Evolutionary conservation across 805 yeast genomes (phyloP), one percentile per base, ranked within the genome.

Genomic region (Novakomyces olei): DNA sequence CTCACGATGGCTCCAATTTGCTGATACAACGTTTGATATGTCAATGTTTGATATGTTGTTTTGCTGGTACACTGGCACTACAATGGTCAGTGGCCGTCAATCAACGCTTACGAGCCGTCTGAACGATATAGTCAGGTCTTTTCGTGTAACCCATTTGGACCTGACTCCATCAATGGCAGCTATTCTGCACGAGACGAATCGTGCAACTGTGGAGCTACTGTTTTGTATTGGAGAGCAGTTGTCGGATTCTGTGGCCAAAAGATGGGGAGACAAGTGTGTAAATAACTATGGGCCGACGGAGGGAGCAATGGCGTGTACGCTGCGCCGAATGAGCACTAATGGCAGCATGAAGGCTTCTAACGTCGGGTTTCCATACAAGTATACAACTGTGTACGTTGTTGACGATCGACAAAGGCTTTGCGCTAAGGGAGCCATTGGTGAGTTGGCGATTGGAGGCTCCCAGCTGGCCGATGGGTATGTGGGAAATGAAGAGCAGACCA

Each of bases 271-370:
- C 8, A 24, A 14, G 6, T 40, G 44, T 17, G 24, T 39, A 3
- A 43, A 43, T 26, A 36, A 45, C 8, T 43, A 43, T 26, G 47
- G 47, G 5, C 47, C 47, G 6, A 43, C 47, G 34, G 42, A 39
- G 28, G 36, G 41, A 5, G 37, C 42, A 4, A 39, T 39, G 42
- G 39, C 41, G 15, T 36, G 39, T 24, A 39, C 42, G 9, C 39
- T 39, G n/a, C 15, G 22, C 5, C 25, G 14, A 9, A n/a, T n/a
- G n/a, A n/a, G n/a, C n/a, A 34, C 38, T 2, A 30, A 31, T 14
- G 24, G n/a, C 19, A 10, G 2, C 2, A 15, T 31, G 8, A 34
- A 32, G 20, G 33, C 37, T 29, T 29, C 42, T 5, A 31, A 19
- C 10, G 36, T 43, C 17, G 47, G 47, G 4, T 14, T 14, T 6